A percentile compares a stretch with the other conserved stretches of the same genome.
phyloP scores from a whole-genome alignment of 495 filamentous ascomycete species.

The Penicillium cosmopolitanum region DNA sequence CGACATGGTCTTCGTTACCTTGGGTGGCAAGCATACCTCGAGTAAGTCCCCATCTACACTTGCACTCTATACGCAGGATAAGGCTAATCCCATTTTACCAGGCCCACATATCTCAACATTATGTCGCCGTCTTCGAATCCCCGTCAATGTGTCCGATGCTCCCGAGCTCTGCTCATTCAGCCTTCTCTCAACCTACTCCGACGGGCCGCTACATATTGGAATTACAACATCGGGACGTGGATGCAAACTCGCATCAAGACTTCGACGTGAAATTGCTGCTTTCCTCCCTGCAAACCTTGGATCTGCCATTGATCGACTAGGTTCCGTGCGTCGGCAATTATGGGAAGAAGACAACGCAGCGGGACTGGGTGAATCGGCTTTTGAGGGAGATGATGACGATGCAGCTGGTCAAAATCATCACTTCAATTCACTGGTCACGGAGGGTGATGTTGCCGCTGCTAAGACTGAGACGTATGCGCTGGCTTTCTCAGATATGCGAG shows the following conservation, averaged over 20 bases:
- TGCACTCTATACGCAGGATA: background rate
- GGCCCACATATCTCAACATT: conserved; percentile 71
- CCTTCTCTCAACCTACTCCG: conserved; percentile 82
- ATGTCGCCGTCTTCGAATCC: conserved; percentile 80
- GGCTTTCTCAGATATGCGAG: conserved; percentile 96
- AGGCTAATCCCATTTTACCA: conserved; percentile 26
- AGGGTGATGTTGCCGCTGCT: conserved; percentile 71
- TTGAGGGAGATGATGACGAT: conserved; percentile 77
- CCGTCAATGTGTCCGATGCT: conserved; percentile 89
- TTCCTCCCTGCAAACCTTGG: conserved; percentile 82
- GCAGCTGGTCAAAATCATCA: conserved; percentile 77
- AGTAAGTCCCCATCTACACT: conserved; percentile 40
- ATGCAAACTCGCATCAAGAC: conserved; percentile 91
- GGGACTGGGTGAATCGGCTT: conserved; percentile 43
- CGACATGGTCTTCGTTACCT: conserved; percentile 90
- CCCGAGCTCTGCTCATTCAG: conserved; percentile 89
- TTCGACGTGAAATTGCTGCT: conserved; percentile 83
- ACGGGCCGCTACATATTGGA: conserved; percentile 92
- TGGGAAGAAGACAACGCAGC: conserved; percentile 77
- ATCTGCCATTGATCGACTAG: conserved; percentile 75
- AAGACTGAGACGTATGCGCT: conserved; percentile 85
- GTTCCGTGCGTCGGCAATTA: conserved; percentile 72
- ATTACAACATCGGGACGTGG: conserved; percentile 95
- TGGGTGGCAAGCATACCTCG: conserved; percentile 54
- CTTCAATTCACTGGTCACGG: conserved; percentile 81